Conservation (phyloP, 164 flowering plant genomes). For the Magnolia sinica region DNA sequence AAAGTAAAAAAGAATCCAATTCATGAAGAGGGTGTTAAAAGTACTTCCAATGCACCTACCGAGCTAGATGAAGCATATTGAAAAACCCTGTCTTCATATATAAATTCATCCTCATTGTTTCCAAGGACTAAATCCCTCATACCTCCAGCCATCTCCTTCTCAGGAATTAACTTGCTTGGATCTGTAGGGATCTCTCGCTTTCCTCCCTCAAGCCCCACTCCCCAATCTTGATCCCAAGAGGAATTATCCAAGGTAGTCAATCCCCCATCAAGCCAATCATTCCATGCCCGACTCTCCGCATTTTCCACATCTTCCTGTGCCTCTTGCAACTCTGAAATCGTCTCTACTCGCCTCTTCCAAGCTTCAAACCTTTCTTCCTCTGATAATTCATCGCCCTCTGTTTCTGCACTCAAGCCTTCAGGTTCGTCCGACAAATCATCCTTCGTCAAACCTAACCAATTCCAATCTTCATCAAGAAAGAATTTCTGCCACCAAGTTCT, state of each 20-base stretch:
- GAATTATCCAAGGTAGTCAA: slow-evolving; percentile 18
- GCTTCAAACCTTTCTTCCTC: slow-evolving; percentile 82
- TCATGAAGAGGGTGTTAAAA: not conserved
- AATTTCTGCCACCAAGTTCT: slow-evolving; percentile 85
- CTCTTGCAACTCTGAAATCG: slow-evolving; percentile 81
- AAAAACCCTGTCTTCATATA: slow-evolving; percentile 91
- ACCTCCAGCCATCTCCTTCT: slow-evolving; percentile 51
- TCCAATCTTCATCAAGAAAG: slow-evolving; percentile 75
- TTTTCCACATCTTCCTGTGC: slow-evolving; percentile 75
- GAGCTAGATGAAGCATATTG: slow-evolving; percentile 79
- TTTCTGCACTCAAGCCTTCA: slow-evolving; percentile 25
- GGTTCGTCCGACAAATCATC: slow-evolving; percentile 42
- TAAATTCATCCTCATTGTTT: slow-evolving; percentile 65
- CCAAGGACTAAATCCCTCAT: slow-evolving; percentile 59
- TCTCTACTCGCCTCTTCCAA: slow-evolving; percentile 95
- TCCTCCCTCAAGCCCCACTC: slow-evolving; percentile 19
- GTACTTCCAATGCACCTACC: slow-evolving; percentile 33
- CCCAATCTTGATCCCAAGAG: slow-evolving; percentile 36
- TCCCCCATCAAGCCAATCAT: slow-evolving; percentile 80
- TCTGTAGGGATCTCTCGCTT: slow-evolving; percentile 26
- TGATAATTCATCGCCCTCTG: not conserved
- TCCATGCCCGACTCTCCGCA: slow-evolving; percentile 79
- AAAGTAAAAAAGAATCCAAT: not conserved
- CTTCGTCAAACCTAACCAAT: slow-evolving; percentile 78
- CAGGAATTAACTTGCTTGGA: slow-evolving; percentile 31